phyloP scores from a whole-genome alignment of 1,284 basidiomycete genomes.

The Ustilago shanxiensis region DNA sequence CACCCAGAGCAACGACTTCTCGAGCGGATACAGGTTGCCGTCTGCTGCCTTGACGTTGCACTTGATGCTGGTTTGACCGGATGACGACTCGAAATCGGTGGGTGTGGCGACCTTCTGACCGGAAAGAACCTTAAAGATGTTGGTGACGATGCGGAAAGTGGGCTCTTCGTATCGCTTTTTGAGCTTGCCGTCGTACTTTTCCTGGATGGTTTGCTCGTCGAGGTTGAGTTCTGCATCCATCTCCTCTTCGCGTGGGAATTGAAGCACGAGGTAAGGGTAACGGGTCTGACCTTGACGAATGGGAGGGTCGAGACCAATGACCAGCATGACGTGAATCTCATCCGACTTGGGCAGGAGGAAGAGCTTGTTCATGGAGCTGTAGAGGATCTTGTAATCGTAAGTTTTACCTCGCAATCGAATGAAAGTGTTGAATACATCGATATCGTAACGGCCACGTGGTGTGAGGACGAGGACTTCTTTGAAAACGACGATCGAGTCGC shows the following conservation, averaged over 20 bases:
- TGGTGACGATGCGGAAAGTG: constrained; percentile 94
- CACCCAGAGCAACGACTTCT: constrained; percentile 98
- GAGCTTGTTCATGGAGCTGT: constrained; percentile 86
- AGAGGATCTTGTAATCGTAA: constrained; percentile 98
- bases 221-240: constrained; percentile 96
- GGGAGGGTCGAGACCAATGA: constrained; percentile 76
- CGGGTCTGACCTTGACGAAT: constrained; percentile 98
- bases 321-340: constrained; percentile 94
- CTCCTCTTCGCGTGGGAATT: constrained; percentile 96
- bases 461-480: constrained; percentile 97
- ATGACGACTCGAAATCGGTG: constrained; percentile 70
- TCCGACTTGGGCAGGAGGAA: constrained; percentile 95
- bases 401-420: constrained; percentile 95
- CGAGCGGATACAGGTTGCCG: constrained; percentile 96
- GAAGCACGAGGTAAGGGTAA: constrained; percentile 97
- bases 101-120: constrained; percentile 87
- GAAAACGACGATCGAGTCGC: constrained; percentile 93
- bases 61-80: constrained; percentile 78
- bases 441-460: constrained; percentile 92
- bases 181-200: constrained; percentile 80
- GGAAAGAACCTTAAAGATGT: constrained; percentile 90
- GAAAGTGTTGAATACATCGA: constrained; percentile 97
- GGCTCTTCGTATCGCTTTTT: constrained; percentile 93
- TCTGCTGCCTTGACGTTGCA: constrained; percentile 97
- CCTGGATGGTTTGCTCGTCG: constrained; percentile 74